Percentiles rank a stretch among this genome's conserved stretches.
Conservation (phyloP, 805 yeast genomes). For the Lipomyces mesembrius region DNA sequence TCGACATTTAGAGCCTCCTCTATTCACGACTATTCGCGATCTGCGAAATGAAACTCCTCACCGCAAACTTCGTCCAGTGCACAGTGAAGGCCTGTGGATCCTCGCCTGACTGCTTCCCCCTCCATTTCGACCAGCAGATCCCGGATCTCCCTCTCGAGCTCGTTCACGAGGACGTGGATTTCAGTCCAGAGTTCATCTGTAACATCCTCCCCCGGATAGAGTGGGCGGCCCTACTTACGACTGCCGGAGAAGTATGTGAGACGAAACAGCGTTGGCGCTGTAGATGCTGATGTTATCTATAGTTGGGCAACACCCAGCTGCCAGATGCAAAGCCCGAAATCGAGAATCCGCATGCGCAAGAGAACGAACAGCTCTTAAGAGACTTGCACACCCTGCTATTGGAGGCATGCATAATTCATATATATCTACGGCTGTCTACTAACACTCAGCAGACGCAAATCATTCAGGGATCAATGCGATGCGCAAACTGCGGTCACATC, state of each 20-base stretch:
- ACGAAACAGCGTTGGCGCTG: background rate
- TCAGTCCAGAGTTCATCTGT: constrained; percentile 75
- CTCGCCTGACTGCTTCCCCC: constrained; percentile 78
- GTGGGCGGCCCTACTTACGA: constrained; percentile 82
- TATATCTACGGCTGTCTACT: background rate
- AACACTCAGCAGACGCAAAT: constrained; percentile 63
- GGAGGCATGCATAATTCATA: constrained; percentile 50
- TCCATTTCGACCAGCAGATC: constrained; percentile 58
- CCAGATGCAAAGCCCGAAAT: constrained; percentile 48
- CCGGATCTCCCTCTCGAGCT: constrained; percentile 56
- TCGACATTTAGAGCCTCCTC: background rate
- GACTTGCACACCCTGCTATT: constrained; percentile 79
- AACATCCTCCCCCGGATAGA: constrained; percentile 81
- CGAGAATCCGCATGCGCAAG: constrained; percentile 55
- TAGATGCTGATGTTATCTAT: background rate
- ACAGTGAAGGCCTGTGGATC: constrained; percentile 81
- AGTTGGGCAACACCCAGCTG: constrained; percentile 36
- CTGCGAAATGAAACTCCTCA: constrained; percentile 76
- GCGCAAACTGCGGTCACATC: constrained; percentile 82
- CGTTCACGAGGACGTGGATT: constrained; percentile 76
- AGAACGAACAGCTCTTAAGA: constrained; percentile 57
- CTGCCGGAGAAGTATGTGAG: constrained; percentile 68
- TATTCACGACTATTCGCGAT: background rate
- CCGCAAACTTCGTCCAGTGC: constrained; percentile 96
- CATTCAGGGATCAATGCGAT: constrained; percentile 84